Percentiles rank a stretch among this genome's conserved stretches.
Evolutionary conservation across 1,139 yeast species (phyloP).

Genomic region (Lodderomyces jiufengensis): DNA sequence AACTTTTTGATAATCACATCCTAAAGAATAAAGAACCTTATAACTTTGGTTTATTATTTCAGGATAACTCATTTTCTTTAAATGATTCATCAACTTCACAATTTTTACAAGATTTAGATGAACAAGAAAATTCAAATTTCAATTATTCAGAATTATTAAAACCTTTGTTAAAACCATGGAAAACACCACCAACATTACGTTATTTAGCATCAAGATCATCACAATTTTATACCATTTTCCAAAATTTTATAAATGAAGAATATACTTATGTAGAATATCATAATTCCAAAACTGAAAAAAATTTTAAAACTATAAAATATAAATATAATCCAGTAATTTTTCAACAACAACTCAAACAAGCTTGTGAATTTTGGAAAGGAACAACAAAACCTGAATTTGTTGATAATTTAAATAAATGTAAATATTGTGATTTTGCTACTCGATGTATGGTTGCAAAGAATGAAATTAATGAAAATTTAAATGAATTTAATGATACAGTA

Average conservation of each 20-base stretch:
- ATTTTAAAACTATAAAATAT: conserved; percentile 38
- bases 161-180: conserved; percentile 40
- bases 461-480: conserved; percentile 20
- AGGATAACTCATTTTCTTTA: conserved; percentile 1
- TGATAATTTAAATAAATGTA: conserved; percentile 39
- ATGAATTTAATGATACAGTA: no score
- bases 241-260: conserved; percentile 30
- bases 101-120: not conserved
- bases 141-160: not conserved
- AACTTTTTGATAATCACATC: conserved; percentile 30
- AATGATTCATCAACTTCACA: not conserved
- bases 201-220: conserved; percentile 54
- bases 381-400: conserved; percentile 41
- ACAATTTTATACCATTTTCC: conserved; percentile 41
- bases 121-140: not conserved
- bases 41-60: conserved; percentile 3
- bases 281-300: conserved; percentile 26
- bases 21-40: conserved; percentile 2
- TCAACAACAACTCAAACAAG: conserved; percentile 22
- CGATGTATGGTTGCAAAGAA: conserved; percentile 23
- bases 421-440: conserved; percentile 48
- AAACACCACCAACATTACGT: conserved; percentile 50
- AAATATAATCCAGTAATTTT: conserved; percentile 29
- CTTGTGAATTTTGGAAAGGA: conserved; percentile 57
- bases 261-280: conserved; percentile 52